Base-by-base conservation (phyloP, 495 filamentous ascomycete species). In the Daldinia vernicosa region DNA sequence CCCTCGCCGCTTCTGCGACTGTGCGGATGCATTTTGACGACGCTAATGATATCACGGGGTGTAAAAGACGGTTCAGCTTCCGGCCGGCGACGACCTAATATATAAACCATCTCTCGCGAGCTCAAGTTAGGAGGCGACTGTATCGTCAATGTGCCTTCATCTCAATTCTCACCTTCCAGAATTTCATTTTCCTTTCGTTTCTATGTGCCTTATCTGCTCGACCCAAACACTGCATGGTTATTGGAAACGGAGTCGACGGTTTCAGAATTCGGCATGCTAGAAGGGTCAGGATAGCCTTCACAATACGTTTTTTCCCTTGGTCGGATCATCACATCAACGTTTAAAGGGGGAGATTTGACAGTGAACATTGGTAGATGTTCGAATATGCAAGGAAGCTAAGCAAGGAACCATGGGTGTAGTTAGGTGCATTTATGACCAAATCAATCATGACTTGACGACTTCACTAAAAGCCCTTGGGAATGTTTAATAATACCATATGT, bases 21-120 rank as follows among this genome's bases (percentile, higher is more conserved):
- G 19, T 72, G 66, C 67, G 56, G 61, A 64, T 72, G 75, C 74
- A 75, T 74, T 77, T 75, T 75, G 67, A 77, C 63, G 75, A 77
- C 66, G 71, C 69, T 74, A 72, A 77, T 76, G 71, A 77, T 76
- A 72, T 72, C 71, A 71, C 32, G 67, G 66, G 65, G 70, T 64
- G 66, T 64, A 77, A 79, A 80, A 79, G 78, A 79, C 75, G 74
- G 77, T 79, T 74, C 74, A 74, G 68, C 71, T 73, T 77, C 58
- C 74, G 79, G 81, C 78, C 81, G 81, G 79, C 79, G 73, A 83
- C 80, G 81, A 80, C 80, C 80, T 74, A 82, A 69, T 74, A 74
- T 77, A 78, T 78, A 74, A 75, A 76, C 66, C 58, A 74, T 75
- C 69, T 78, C 72, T 75, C 76, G 69, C 74, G 74, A 75, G 75